These are phyloP conservation scores for Ceratocystis harringtonii DNA, from an alignment of 2,329 filamentous ascomycete species.

Conservation along the genomic window DNA sequence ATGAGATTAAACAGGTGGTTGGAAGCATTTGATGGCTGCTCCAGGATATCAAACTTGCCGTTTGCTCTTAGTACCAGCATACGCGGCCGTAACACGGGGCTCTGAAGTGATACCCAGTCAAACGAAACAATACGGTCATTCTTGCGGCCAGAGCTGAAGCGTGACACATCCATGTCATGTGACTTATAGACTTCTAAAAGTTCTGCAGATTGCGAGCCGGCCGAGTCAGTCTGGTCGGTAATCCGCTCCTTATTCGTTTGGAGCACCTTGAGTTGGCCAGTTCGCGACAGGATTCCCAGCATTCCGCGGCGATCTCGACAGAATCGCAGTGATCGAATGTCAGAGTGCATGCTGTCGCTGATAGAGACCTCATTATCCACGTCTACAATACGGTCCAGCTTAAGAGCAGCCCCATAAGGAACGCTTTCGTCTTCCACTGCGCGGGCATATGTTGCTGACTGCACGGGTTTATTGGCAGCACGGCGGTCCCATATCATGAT, in stretches of 20 bases:
- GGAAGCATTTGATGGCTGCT: conserved; percentile 43
- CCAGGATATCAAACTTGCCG: conserved; percentile 45
- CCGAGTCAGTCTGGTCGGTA: conserved; percentile 19
- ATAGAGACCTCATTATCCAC: conserved; percentile 36
- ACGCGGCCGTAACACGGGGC: conserved; percentile 40
- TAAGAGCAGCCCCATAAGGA: conserved; percentile 47
- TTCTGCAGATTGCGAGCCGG: conserved; percentile 31
- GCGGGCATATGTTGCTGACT: conserved; percentile 40
- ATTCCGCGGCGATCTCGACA: conserved; percentile 47
- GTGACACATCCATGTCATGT: conserved; percentile 46
- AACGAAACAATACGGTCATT: conserved; percentile 51
- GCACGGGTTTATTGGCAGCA: conserved; percentile 36
- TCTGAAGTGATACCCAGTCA: conserved; percentile 49
- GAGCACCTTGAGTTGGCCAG: conserved; percentile 47
- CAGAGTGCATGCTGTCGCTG: conserved; percentile 41
- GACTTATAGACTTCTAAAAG: conserved; percentile 45
- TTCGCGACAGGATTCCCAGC: conserved; percentile 45
- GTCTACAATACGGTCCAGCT: conserved; percentile 42
- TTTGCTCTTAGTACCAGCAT: conserved; percentile 45
- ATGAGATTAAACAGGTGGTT: conserved; percentile 45
- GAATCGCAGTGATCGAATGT: conserved; percentile 48
- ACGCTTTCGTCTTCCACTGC: conserved; percentile 46
- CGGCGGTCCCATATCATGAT: conserved; percentile 68
- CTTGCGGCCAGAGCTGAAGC: conserved; percentile 35
- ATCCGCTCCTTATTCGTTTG: conserved; percentile 41